Base-by-base conservation (phyloP, 1,139 yeast genomes). In the Meyerozyma athensensis region DNA sequence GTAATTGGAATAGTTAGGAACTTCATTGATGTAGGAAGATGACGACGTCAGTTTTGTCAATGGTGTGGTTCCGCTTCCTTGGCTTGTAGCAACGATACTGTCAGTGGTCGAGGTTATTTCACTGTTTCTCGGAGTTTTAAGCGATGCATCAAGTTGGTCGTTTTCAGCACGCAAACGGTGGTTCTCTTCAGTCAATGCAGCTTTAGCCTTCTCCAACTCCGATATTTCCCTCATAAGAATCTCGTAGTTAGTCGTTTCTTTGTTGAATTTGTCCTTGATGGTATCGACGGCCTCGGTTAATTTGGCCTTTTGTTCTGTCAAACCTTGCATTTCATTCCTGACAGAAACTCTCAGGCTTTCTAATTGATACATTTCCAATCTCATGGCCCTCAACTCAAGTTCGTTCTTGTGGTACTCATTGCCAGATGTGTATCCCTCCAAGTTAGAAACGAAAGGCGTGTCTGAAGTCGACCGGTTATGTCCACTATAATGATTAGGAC, bases 401-500 rank as follows among this genome's bases (percentile, higher is more conserved):
- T 63, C 67, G 20, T 43, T 28, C 19, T 23, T 36, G 19, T 31
- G 33, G 28, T 34, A 7, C 17, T 40, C 43, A 34, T 43, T 33
- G 23, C 43, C 39, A 16, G 36, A 26, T 33, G 39, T 22, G 17
- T 41, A 30, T 16, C 34, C 26, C 5, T 53, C 56, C 18, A 48
- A 35, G 18, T 35, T 43, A 6, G 50, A 39, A 28, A 53, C 43
- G 36, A 56, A 56, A 13, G 61, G 63, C 4, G 72, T 55, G 42
- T 68, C 74, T 2, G 72, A 63, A 4, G 62, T 54, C 2, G 74
- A 63, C 39, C 76, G 63, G 23, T 58, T 57, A 43, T 63, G 73
- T 7, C 52, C 58, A 28, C 53, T 43, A 21, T 37, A 40, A 18
- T 28, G 13, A 14, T n/a, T 28, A 10, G 32, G 32, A 18, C 32